Percentiles rank a stretch among this genome's conserved stretches.
phyloP scores from a whole-genome alignment of 1,139 yeast species.

The Eremothecium gossypii region DNA sequence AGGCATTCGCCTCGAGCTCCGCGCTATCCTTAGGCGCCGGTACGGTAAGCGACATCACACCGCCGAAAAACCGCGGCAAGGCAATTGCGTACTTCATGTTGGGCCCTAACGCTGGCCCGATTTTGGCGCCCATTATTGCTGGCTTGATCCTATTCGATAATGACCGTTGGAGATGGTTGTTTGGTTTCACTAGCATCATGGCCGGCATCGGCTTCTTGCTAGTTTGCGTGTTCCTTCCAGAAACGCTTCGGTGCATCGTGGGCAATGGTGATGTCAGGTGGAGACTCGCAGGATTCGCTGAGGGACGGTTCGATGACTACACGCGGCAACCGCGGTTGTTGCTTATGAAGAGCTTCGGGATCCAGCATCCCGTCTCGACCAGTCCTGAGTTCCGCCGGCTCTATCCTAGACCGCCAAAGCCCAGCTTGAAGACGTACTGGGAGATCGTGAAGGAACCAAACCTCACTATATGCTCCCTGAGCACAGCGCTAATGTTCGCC shows the following conservation, averaged over 20 bases:
- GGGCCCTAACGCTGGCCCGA: conserved; percentile 54
- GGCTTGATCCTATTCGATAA: conserved; percentile 33
- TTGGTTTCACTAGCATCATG: conserved; percentile 43
- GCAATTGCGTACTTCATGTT: conserved; percentile 47
- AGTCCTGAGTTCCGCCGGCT: conserved; percentile 17
- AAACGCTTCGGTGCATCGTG: conserved; percentile 45
- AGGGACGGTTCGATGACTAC: conserved; percentile 9
- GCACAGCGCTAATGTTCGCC: conserved; percentile 46
- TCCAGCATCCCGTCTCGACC: conserved; percentile 22
- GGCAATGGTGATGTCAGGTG: conserved; percentile 40
- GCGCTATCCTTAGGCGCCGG: conserved; percentile 52
- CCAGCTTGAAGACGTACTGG: conserved; percentile 35
- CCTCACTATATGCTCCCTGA: conserved; percentile 40
- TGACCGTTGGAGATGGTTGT: conserved; percentile 47
- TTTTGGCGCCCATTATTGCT: conserved; percentile 45
- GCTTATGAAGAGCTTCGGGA: conserved; percentile 20
- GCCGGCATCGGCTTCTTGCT: conserved; percentile 34
- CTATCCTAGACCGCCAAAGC: conserved; percentile 43
- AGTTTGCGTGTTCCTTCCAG: conserved; percentile 42
- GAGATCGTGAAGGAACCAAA: conserved; percentile 37
- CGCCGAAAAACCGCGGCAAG: conserved; percentile 41
- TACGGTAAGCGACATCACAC: conserved; percentile 43
- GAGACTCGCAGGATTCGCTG: conserved; percentile 7
- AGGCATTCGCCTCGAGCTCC: conserved; percentile 48
- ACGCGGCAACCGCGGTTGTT: conserved; percentile 11